Percentiles rank a stretch among this genome's conserved stretches.
Conservation (phyloP, 805 yeast species). For the Kazachstania bromeliacearum region DNA sequence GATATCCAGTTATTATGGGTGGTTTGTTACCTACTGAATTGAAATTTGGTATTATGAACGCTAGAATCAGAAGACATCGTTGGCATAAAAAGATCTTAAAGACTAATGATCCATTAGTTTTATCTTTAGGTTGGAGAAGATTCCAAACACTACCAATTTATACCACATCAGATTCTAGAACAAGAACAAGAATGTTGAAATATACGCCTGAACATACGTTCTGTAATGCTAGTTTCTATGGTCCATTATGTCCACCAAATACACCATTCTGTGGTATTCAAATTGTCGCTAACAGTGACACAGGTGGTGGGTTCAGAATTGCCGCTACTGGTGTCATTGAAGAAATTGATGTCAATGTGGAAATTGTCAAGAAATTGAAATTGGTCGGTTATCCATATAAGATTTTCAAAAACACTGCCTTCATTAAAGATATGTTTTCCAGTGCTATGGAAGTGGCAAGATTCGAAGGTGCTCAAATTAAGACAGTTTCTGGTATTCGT, state of each 20-base stretch:
- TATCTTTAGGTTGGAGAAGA: conserved; percentile 96
- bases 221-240: conserved; percentile 92
- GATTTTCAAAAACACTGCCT: conserved; percentile 91
- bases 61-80: conserved; percentile 92
- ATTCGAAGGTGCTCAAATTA: conserved; percentile 94
- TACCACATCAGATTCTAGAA: conserved; percentile 94
- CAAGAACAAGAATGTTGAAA: conserved; percentile 94
- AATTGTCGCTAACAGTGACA: conserved; percentile 69
- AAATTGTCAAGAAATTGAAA: conserved; percentile 91
- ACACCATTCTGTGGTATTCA: conserved; percentile 96
- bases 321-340: conserved; percentile 96
- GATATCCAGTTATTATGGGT: conserved; percentile 79
- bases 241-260: conserved; percentile 94
- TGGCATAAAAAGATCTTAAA: conserved; percentile 97
- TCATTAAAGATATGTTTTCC: conserved; percentile 92
- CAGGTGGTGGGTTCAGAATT: conserved; percentile 85
- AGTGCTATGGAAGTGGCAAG: conserved; percentile 91
- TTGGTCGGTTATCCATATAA: conserved; percentile 92
- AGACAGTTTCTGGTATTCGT: conserved; percentile 93
- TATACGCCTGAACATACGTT: conserved; percentile 97
- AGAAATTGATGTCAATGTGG: conserved; percentile 79
- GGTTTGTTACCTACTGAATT: conserved; percentile 86
- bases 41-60: conserved; percentile 85
- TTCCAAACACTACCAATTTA: conserved; percentile 94
- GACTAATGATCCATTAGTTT: conserved; percentile 87